Conservation (phyloP, 192 early-diverging fungal genomes). For the Mortierella antarctica region DNA sequence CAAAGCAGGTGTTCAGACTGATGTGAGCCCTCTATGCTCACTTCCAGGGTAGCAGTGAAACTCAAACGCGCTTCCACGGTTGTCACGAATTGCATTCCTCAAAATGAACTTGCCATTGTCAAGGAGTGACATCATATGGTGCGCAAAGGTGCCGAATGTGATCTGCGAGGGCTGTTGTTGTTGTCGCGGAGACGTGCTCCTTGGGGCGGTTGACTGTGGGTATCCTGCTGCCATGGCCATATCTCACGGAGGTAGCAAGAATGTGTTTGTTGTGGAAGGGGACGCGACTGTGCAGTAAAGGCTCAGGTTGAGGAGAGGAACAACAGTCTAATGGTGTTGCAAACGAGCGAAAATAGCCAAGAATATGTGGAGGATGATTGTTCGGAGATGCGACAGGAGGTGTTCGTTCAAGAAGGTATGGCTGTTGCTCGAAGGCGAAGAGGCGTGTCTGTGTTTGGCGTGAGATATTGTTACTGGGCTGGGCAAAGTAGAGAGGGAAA, state of each 20-base stretch:
- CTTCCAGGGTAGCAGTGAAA: neutral
- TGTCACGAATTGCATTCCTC: neutral
- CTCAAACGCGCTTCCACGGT: neutral
- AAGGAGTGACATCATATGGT: conserved; percentile 47
- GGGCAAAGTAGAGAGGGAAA: neutral
- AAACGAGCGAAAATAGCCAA: neutral
- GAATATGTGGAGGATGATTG: neutral
- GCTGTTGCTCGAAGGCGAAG: neutral
- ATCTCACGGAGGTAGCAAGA: neutral
- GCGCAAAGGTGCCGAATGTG: conserved; percentile 51
- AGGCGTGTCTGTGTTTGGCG: conserved; percentile 1
- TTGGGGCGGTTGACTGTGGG: conserved; percentile 19
- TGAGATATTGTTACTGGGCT: neutral
- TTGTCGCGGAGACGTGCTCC: conserved; percentile 19
- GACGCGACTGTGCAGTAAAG: too few relatives aligned
- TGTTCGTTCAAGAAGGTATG: neutral
- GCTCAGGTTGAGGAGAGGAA: too few relatives aligned
- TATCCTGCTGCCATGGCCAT: conserved; percentile 53
- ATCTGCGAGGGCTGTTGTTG: conserved; percentile 48
- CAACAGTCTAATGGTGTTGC: too few relatives aligned
- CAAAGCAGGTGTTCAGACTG: neutral
- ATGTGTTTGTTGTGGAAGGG: neutral
- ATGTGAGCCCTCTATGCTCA: neutral
- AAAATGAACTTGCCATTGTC: conserved; percentile 50
- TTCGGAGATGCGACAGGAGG: too few relatives aligned